Evolutionary conservation across 768 basidiomycete genomes (phyloP), one percentile per base, ranked within the genome.

Genomic region (Lyophyllum semitale): DNA sequence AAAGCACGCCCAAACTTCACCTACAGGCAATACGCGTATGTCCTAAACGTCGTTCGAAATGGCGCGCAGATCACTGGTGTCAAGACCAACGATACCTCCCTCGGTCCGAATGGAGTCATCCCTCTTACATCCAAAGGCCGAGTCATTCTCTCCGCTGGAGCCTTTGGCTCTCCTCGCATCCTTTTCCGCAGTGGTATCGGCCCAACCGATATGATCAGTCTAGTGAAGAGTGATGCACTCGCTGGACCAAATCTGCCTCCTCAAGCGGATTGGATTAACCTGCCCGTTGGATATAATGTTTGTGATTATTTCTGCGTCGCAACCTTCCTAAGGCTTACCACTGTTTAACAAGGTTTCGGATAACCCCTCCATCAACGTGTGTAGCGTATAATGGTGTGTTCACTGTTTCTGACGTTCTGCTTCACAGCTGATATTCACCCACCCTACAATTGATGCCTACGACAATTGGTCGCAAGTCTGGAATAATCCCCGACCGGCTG

Each of bases 391-490:
- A 23, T 7, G 12, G 1, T 25, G 5, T 20, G 1, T 2, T 44
- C 15, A 43, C 22, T 37, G 5, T 49, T 15, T 23, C 23, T 29
- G 23, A n/a, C 20, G 51, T 17, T 25, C 37, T 32, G 53, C 32
- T 51, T 22, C 17, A 33, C 53, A 83, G 80, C 67, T 85, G 60
- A 81, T 86, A 20, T 85, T 87, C 71, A 84, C 82, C 5, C 84
- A 86, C 64, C 84, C 84, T 2, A 73, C 72, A 35, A 73, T 87
- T 57, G 82, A 86, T 61, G 77, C 82, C 1, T 85, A 85, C 62
- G 82, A 86, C n/a, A 85, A 84, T 67, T 87, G 84, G 85, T 79
- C 78, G 2, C 59, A 77, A 35, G 80, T 85, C 3, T 85, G 81
- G 82, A 67, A 69, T 29, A 69, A 71, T 65, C 84, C 85, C 23